These are phyloP conservation scores for Schizosaccharomyces lindneri DNA, from an alignment of 805 yeast genomes.

Conservation along the genomic window DNA sequence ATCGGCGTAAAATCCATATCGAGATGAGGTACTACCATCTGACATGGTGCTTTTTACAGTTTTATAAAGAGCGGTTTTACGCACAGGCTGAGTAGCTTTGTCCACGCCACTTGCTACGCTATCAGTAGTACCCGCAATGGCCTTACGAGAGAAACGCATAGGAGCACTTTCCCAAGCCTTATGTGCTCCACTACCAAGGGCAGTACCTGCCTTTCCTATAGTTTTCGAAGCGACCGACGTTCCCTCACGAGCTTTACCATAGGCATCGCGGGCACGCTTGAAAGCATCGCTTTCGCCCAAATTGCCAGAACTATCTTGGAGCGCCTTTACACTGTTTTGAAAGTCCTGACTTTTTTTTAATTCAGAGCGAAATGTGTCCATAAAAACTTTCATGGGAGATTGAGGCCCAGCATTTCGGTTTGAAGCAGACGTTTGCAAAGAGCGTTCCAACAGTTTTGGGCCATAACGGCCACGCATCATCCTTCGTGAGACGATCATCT, in stretches of 20 bases:
- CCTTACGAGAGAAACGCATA: slow-evolving; percentile 66
- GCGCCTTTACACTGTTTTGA: slow-evolving; percentile 76
- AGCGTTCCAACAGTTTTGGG: neutral
- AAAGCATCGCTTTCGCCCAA: slow-evolving; percentile 84
- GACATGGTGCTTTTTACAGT: slow-evolving; percentile 72
- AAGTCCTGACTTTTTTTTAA: slow-evolving; percentile 77
- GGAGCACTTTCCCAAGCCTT: slow-evolving; percentile 93
- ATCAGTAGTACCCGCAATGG: slow-evolving; percentile 62
- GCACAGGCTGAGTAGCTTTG: slow-evolving; percentile 70
- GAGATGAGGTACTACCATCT: slow-evolving; percentile 54
- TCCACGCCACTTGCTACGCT: slow-evolving; percentile 35
- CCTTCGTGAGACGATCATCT: too few relatives aligned
- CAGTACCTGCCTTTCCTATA: slow-evolving; percentile 46
- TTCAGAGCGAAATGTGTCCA: slow-evolving; percentile 74
- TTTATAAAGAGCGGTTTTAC: slow-evolving; percentile 71
- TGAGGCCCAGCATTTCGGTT: slow-evolving; percentile 12
- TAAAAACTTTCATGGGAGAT: slow-evolving; percentile 76
- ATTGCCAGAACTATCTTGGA: slow-evolving; percentile 87
- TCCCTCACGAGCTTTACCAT: neutral
- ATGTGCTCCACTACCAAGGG: slow-evolving; percentile 66
- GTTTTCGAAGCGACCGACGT: slow-evolving; percentile 12
- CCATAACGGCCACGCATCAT: neutral
- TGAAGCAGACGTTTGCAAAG: neutral
- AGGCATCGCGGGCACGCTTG: slow-evolving; percentile 40
- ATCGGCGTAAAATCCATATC: slow-evolving; percentile 78